These are phyloP conservation scores for Penicillium chermesinum DNA, from an alignment of 495 filamentous ascomycete species.

Conservation along the genomic window DNA sequence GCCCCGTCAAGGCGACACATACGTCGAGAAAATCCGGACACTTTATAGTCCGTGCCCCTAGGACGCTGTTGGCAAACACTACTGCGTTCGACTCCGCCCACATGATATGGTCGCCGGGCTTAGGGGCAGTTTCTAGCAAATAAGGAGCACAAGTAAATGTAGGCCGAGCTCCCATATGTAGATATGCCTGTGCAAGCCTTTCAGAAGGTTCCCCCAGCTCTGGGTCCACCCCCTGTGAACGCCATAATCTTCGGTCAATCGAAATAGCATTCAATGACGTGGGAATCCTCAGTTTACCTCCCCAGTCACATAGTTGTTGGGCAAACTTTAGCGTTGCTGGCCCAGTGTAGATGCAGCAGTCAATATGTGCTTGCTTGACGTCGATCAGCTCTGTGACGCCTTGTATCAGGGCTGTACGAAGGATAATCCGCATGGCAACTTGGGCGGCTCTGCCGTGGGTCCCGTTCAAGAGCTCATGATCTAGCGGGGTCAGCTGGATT, in stretches of 20 bases:
- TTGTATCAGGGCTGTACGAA: slow-evolving; percentile 17
- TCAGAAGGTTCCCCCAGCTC: slow-evolving; percentile 12
- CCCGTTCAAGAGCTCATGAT: slow-evolving; percentile 19
- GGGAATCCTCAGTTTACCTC: slow-evolving; percentile 20
- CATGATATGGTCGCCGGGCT: slow-evolving; percentile 18
- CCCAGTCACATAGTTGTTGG: slow-evolving; percentile 11
- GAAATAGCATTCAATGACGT: slow-evolving; percentile 32
- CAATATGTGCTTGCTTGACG: slow-evolving; percentile 26
- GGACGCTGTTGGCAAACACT: slow-evolving; percentile 30
- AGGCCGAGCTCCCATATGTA: slow-evolving; percentile 24
- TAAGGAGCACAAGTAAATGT: slow-evolving; percentile 35
- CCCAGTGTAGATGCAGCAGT: slow-evolving; percentile 32
- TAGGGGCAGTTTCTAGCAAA: slow-evolving; percentile 19
- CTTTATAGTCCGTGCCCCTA: slow-evolving; percentile 28
- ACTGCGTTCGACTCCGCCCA: slow-evolving; percentile 35
- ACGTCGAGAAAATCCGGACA: slow-evolving; percentile 32
- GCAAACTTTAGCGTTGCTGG: slow-evolving; percentile 12
- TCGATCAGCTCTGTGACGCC: slow-evolving; percentile 15
- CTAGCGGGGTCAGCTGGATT: slow-evolving; percentile 4
- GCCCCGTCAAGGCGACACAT: slow-evolving; percentile 28
- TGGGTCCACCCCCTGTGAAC: slow-evolving; percentile 17
- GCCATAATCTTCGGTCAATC: slow-evolving; percentile 26
- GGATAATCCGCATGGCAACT: slow-evolving; percentile 22
- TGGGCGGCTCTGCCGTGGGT: slow-evolving; percentile 17
- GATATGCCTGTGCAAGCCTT: slow-evolving; percentile 20